Conservation (phyloP, 805 yeast species). For the Phaffomyces opuntiae region DNA sequence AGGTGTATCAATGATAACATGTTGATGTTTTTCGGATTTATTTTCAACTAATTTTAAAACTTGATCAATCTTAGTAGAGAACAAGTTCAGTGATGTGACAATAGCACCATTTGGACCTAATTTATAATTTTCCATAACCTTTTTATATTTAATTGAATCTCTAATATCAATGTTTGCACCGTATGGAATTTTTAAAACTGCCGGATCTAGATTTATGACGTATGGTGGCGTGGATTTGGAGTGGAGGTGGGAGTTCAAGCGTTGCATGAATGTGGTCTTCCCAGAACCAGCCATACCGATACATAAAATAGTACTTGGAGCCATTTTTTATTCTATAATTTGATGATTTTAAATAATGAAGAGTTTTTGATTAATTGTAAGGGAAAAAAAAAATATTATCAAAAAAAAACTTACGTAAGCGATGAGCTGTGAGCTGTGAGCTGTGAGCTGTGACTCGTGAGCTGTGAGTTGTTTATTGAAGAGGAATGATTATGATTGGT, state of each 20-base stretch:
- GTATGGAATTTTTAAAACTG: constrained; percentile 88
- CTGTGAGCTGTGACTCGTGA: too few species aligned
- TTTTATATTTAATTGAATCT: constrained; percentile 90
- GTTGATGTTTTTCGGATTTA: constrained; percentile 45
- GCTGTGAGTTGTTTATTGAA: too few species aligned
- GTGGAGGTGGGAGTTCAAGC: constrained; percentile 85
- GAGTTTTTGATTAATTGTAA: not conserved
- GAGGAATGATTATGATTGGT: not conserved
- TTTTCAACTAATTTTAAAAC: constrained; percentile 82
- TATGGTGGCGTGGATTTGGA: constrained; percentile 70
- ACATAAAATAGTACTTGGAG: constrained; percentile 39
- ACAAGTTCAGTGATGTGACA: constrained; percentile 87
- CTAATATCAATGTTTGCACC: constrained; percentile 93
- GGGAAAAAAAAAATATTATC: not conserved
- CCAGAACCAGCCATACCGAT: constrained; percentile 79
- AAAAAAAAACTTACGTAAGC: not conserved
- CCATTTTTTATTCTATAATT: constrained; percentile 18
- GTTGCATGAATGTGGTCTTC: constrained; percentile 95
- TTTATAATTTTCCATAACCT: constrained; percentile 93
- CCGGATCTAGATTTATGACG: constrained; percentile 93
- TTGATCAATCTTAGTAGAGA: constrained; percentile 94
- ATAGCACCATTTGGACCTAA: constrained; percentile 98
- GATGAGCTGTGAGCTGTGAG: not conserved
- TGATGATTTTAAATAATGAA: too few species aligned
- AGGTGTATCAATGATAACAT: constrained; percentile 92